phyloP scores from a whole-genome alignment of 768 basidiomycete species.

The Xerocomellus dryophilus region DNA sequence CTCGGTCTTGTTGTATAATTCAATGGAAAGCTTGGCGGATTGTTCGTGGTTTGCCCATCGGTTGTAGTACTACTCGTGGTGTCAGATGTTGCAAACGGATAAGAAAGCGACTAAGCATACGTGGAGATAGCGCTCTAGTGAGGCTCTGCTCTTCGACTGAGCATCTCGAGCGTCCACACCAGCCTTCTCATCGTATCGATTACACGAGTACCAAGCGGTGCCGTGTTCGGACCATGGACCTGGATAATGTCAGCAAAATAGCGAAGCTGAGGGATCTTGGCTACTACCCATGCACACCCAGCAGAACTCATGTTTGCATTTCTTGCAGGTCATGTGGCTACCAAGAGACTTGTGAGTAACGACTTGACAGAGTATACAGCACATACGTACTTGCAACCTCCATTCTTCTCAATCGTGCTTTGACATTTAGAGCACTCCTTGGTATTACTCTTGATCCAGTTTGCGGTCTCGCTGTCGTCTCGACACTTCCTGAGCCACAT shows the following conservation, averaged over 20 bases:
- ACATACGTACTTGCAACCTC: slow-evolving; percentile 98
- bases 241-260: slow-evolving; percentile 32
- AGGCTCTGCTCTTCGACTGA: slow-evolving; percentile 85
- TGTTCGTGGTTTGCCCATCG: slow-evolving; percentile 99
- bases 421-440: slow-evolving; percentile 97
- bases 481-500: slow-evolving; percentile 97
- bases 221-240: slow-evolving; percentile 98
- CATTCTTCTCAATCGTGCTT: slow-evolving; percentile 99
- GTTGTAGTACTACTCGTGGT: slow-evolving; percentile 83
- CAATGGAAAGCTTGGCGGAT: slow-evolving; percentile 92
- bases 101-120: slow-evolving; percentile 45
- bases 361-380: slow-evolving; percentile 54
- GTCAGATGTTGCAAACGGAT: not conserved
- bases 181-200: slow-evolving; percentile 91
- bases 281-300: slow-evolving; percentile 96
- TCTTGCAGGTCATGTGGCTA: slow-evolving; percentile 99
- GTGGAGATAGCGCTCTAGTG: slow-evolving; percentile 92
- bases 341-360: slow-evolving; percentile 9
- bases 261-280: slow-evolving; percentile 13
- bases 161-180: slow-evolving; percentile 87
- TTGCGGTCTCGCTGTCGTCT: slow-evolving; percentile 97
- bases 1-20: slow-evolving; percentile 92
- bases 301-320: slow-evolving; percentile 97
- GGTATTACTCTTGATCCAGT: slow-evolving; percentile 99
- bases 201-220: slow-evolving; percentile 97